phyloP scores from a whole-genome alignment of 1,139 yeast genomes.

The Geotrichum klebahnii region DNA sequence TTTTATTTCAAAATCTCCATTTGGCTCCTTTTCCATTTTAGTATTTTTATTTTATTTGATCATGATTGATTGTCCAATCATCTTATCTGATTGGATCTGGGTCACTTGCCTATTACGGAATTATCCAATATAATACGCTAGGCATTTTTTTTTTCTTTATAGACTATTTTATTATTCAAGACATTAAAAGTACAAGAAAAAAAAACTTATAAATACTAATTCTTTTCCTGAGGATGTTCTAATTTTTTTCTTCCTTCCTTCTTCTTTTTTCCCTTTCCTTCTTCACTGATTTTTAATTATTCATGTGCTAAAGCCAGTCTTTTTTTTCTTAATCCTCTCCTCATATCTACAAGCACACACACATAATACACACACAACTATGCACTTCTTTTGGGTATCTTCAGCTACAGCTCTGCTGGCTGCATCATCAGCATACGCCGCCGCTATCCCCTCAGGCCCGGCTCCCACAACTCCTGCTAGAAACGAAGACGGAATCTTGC shows the following conservation, averaged over 20 bases:
- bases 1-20: not conserved
- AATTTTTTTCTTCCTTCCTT: not conserved
- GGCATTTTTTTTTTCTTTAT: not conserved
- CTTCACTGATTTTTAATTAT: not conserved
- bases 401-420: not conserved
- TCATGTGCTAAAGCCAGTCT: no score
- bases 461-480: not conserved
- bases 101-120: not conserved
- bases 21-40: not conserved
- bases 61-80: no score
- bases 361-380: not conserved
- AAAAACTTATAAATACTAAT: constrained; percentile 1
- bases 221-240: not conserved
- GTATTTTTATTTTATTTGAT: no score
- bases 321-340: no score
- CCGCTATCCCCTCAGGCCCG: not conserved
- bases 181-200: no score
- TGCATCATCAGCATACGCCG: not conserved
- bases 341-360: no score
- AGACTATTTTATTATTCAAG: not conserved
- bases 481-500: not conserved
- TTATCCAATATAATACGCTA: not conserved
- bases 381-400: not conserved
- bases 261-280: not conserved
- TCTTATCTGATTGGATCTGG: not conserved